Evolutionary conservation across 306 rosid genomes (phyloP), one percentile per base, ranked within the genome.

Genomic region (Begonia masoniana): DNA sequence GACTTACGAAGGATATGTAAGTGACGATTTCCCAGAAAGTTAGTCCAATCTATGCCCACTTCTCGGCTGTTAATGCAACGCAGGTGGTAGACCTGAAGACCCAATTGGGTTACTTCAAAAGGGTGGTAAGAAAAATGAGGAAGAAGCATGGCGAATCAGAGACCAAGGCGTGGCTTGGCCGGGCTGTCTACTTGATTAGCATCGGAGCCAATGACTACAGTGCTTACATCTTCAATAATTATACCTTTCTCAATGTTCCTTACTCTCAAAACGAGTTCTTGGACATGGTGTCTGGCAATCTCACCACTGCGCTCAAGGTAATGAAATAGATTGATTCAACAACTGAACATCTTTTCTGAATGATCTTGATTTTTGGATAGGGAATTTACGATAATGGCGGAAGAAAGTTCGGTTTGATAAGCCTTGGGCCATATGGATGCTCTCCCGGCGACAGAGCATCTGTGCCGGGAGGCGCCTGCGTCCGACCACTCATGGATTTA

Each of bases 381-480:
- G 78, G 58, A 60, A 68, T 77, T 41, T 68, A 81, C 46, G 42
- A 65, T 52, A 54, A 47, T 53, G 83, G 81, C 46, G 85, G 78
- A 61, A 78, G 91, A 56, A 82, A 82, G 63, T 71, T 82, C 14
- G 83, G 64, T 13, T 45, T 76, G 19, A 0, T 54, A 5, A 76
- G 49, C 16, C 1, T 71, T 47, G 10, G 6, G 24, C 69, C 83
- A 1, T 0, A 55, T 42, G 63, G 56, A 45, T 74, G 83, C 47
- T 54, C 50, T 10, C 85, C 85, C 0, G 0, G 24, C 23, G 16
- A 15, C 10, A 82, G 78, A 76, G 5, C 23, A 12, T 11, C 39
- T 2, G 15, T 17, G 14, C 19, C 59, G 1, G 69, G 60, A 5
- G 61, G 62, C 24, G 64, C 54, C 2, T 85, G 81, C 50, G 17